phyloP scores from a whole-genome alignment of 306 rosid genomes.

The Sechiopsis laciniata region DNA sequence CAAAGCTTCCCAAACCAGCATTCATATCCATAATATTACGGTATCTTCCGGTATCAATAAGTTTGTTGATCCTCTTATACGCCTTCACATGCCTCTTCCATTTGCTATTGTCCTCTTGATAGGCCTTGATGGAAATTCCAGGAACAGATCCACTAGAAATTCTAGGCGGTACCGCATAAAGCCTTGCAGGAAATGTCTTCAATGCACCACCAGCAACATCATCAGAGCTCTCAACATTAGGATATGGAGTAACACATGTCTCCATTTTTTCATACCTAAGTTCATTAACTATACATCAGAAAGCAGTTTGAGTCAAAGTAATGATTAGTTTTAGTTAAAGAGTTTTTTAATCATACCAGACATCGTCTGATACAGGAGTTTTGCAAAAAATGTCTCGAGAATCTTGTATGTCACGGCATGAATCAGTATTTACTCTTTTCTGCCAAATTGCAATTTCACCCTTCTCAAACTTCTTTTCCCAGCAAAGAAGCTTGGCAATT shows the following conservation, averaged over 20 bases:
- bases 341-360: constrained; percentile 47
- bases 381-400: constrained; percentile 54
- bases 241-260: constrained; percentile 58
- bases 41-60: constrained; percentile 79
- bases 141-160: constrained; percentile 71
- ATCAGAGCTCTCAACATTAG: constrained; percentile 27
- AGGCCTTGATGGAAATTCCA: constrained; percentile 56
- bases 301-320: background rate
- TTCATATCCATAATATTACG: constrained; percentile 95
- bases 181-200: constrained; percentile 72
- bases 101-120: constrained; percentile 52
- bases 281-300: background rate
- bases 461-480: constrained; percentile 86
- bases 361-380: constrained; percentile 49
- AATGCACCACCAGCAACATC: constrained; percentile 46
- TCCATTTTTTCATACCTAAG: constrained; percentile 90
- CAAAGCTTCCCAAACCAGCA: constrained; percentile 91
- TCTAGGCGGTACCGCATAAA: constrained; percentile 75
- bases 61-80: constrained; percentile 64
- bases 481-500: constrained; percentile 79
- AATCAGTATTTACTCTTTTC: constrained; percentile 55
- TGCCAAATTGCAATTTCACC: constrained; percentile 84
- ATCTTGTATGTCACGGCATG: constrained; percentile 64
- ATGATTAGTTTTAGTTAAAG: background rate
- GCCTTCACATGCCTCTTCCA: constrained; percentile 89